phyloP scores from a whole-genome alignment of 768 basidiomycete genomes.

The Mycena leptocephala region DNA sequence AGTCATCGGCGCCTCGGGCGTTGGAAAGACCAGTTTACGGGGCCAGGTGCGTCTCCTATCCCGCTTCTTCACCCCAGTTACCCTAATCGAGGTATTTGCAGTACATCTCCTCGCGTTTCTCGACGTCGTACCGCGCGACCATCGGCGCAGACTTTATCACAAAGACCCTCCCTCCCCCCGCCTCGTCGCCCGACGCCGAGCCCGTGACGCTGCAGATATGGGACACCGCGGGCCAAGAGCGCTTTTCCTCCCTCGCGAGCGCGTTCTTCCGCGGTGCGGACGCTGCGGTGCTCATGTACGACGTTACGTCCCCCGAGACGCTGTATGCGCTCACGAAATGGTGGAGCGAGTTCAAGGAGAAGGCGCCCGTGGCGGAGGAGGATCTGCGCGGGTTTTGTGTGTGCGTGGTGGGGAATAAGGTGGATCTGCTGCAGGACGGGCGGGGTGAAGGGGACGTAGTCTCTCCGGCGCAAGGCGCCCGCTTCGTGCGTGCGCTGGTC shows the following conservation, averaged over 20 bases:
- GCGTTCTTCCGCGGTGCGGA: conserved; percentile 93
- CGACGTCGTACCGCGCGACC: conserved; percentile 85
- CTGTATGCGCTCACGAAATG: conserved; percentile 75
- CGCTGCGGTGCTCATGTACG: conserved; percentile 87
- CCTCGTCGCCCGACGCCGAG: conserved; percentile 57
- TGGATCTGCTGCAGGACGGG: conserved; percentile 63
- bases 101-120: conserved; percentile 86
- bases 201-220: conserved; percentile 62
- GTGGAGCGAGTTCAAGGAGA: conserved; percentile 84
- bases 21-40: conserved; percentile 90
- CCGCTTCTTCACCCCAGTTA: background rate
- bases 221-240: conserved; percentile 91
- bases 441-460: conserved; percentile 39
- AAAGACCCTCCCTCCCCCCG: conserved; percentile 74
- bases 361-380: conserved; percentile 78
- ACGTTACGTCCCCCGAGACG: conserved; percentile 78
- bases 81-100: conserved; percentile 42
- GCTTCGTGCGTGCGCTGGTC: conserved; percentile 73
- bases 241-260: conserved; percentile 86
- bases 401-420: conserved; percentile 87
- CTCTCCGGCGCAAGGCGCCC: conserved; percentile 61
- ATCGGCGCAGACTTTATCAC: conserved; percentile 93
- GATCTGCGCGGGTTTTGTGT: conserved; percentile 73
- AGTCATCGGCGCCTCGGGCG: conserved; percentile 86
- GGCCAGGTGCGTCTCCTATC: conserved; percentile 68